These are phyloP conservation scores for Calocera cornea DNA, from an alignment of 768 basidiomycete genomes.

Conservation along the genomic window DNA sequence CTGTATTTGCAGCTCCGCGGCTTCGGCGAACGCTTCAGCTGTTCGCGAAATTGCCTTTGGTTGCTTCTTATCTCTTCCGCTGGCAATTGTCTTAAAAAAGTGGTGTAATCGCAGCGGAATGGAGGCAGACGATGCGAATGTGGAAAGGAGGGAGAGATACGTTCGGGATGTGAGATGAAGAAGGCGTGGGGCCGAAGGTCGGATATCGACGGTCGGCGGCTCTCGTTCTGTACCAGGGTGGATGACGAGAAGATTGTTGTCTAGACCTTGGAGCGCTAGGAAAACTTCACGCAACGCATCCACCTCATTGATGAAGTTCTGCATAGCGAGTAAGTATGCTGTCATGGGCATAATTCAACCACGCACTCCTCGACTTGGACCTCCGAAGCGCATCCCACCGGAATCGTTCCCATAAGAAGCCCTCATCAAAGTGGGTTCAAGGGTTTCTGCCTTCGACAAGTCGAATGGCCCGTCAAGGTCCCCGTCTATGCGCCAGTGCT, in stretches of 20 bases:
- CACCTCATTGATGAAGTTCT: constrained; percentile 62
- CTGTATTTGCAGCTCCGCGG: constrained; percentile 46
- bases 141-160: constrained; percentile 48
- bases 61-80: neutral
- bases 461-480: constrained; percentile 37
- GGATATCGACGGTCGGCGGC: constrained; percentile 26
- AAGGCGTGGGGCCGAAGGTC: constrained; percentile 36
- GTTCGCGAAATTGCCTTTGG: neutral
- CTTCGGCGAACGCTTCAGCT: constrained; percentile 71
- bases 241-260: constrained; percentile 9
- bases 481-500: constrained; percentile 44
- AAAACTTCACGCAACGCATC: constrained; percentile 67
- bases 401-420: neutral
- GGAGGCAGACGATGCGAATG: constrained; percentile 47
- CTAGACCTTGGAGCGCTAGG: constrained; percentile 57
- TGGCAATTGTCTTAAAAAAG: constrained; percentile 29
- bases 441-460: constrained; percentile 56
- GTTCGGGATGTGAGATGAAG: constrained; percentile 54
- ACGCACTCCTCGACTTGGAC: neutral
- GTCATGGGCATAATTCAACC: neutral
- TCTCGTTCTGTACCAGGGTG: neutral
- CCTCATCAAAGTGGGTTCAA: constrained; percentile 25
- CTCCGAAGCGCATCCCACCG: neutral
- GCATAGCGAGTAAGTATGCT: neutral
- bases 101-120: constrained; percentile 47